Percentiles rank a stretch among this genome's conserved stretches.
Conservation (phyloP, 108 stramenopile genomes). For the Cyclotella cryptica region DNA sequence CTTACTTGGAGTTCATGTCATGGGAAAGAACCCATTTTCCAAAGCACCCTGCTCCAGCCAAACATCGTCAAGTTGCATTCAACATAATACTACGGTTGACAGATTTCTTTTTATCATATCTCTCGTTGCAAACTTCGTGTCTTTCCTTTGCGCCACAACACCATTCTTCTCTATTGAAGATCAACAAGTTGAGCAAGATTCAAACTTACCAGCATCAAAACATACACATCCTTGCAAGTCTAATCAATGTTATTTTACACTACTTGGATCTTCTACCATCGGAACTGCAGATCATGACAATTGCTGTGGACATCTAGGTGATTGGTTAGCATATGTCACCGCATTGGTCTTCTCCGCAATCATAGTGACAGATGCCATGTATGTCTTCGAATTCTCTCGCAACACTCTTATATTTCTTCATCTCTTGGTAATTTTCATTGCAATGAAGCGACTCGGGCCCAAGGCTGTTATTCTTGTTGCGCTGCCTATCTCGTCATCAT, state of each 20-base stretch:
- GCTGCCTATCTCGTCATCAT: constrained; percentile 23
- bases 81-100: constrained; percentile 1
- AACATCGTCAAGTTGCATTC: neutral
- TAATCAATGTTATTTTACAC: neutral
- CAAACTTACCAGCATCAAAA: neutral
- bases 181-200: neutral
- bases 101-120: neutral
- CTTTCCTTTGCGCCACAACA: neutral
- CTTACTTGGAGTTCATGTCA: neutral
- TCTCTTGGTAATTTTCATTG: constrained; percentile 28
- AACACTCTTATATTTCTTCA: constrained; percentile 42
- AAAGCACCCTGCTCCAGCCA: neutral
- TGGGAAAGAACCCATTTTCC: neutral
- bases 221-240: no score
- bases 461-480: constrained; percentile 41
- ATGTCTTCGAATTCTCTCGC: constrained; percentile 65
- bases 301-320: constrained; percentile 3
- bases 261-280: neutral
- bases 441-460: constrained; percentile 38
- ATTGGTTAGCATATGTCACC: constrained; percentile 25
- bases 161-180: constrained; percentile 24
- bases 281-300: neutral
- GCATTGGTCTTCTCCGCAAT: constrained; percentile 65
- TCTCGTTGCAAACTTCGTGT: constrained; percentile 9
- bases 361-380: constrained; percentile 76